Base-by-base conservation (phyloP, 208 protist species). In the Crithidia brevicula region DNA sequence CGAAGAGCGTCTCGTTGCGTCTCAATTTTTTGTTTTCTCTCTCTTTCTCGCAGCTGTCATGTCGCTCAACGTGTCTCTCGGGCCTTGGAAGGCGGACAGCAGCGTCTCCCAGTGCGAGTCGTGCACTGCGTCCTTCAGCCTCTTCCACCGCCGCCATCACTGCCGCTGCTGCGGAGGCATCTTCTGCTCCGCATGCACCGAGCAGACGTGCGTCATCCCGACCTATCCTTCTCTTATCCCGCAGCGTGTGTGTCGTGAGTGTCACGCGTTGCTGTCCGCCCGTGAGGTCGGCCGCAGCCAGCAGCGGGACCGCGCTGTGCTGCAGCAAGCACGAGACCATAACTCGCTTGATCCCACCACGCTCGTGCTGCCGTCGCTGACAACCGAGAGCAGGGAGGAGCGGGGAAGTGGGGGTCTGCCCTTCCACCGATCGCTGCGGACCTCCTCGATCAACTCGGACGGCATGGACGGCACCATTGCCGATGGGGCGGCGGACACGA, bases 181-280 rank as follows among this genome's bases (percentile, higher is more conserved):
- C 45, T 90, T 87, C 53, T 87, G 81, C 53, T 58, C 58, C 27
- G 54, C 67, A 0, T 90, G 85, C 59, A 80, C 71, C 2, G 72
- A 56, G 0, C 58, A 66, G 8, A 76, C 56, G 27, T 33, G 61
- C 16, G 22, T 45, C 18, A 66, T 87, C 18, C 72, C 72, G 0
- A 50, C 60, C 5, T 57, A 85, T 9, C 34, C 59, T 8, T 51
- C 59, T 10, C 33, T 38, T 1, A 74, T 82, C 16, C 72, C 69
- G 8, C 81, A 85, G 56, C 81, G 85, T 20, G 60, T 90, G 57
- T 90, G 85, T 57, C 51, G 23, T 3, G 67, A 51, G 20, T 90
- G 81, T 47, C 56, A 57, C 23, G 3, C 18, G 4, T 13, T 70
- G 0, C 64, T 70, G 5, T 31, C 53, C 16, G 5, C 52, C 20